Percentiles rank a stretch among this genome's conserved stretches.
Evolutionary conservation across 2,329 filamentous ascomycete genomes (phyloP).

Genomic region (Colletotrichum sojae): DNA sequence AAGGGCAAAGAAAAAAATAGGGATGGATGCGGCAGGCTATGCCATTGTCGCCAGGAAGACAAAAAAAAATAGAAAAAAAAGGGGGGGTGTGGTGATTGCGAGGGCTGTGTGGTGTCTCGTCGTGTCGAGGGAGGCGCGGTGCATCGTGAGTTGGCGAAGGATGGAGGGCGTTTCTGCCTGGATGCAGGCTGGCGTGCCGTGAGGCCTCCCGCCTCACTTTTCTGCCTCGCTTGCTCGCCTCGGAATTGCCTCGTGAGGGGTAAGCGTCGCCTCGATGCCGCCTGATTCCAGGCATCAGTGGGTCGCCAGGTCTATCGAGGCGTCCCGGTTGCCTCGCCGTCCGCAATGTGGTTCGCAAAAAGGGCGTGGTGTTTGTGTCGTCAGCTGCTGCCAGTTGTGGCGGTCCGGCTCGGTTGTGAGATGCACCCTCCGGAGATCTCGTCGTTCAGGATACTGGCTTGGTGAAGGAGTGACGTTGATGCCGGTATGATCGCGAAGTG

Average conservation of each 20-base stretch:
- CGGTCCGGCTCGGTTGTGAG: no score
- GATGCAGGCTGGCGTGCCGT: background rate
- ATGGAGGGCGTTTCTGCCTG: background rate
- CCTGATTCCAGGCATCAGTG: background rate
- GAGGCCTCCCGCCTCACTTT: conserved; percentile 9
- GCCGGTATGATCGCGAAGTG: no score
- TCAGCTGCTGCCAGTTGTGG: background rate
- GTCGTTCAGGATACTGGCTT: no score
- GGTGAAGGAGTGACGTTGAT: no score
- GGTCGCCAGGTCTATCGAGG: background rate
- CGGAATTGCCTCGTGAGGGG: background rate
- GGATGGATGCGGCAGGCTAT: background rate
- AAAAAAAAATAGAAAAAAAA: background rate
- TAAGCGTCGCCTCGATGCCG: background rate
- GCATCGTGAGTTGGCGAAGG: no score
- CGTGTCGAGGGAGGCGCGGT: no score
- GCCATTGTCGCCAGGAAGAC: background rate
- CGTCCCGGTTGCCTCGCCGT: background rate
- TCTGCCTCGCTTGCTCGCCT: background rate
- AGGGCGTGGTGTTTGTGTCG: background rate
- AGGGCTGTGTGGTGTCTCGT: no score
- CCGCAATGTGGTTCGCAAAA: background rate
- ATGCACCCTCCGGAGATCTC: no score
- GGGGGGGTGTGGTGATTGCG: no score
- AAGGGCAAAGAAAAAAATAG: background rate